phyloP scores from a whole-genome alignment of 2,329 filamentous ascomycete genomes.

The Neobulgaria alba region DNA sequence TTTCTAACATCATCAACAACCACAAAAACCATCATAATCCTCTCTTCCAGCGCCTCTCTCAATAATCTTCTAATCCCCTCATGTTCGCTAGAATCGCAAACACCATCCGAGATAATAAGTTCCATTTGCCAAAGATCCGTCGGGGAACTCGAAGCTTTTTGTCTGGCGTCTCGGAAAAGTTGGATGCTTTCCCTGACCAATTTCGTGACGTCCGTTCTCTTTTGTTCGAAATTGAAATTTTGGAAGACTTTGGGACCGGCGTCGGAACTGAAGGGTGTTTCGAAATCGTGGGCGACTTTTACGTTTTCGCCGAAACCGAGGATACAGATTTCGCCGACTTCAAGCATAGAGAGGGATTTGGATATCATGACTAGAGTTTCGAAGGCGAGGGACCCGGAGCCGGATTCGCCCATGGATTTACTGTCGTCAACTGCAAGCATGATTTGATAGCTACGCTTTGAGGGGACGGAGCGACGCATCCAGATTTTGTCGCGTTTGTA shows the following conservation, averaged over 20 bases:
- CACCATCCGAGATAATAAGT: conserved; percentile 85
- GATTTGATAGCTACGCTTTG: conserved; percentile 93
- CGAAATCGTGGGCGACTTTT: conserved; percentile 78
- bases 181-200: conserved; percentile 72
- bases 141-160: conserved; percentile 38
- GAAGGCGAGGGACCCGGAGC: conserved; percentile 72
- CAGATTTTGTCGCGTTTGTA: conserved; percentile 99
- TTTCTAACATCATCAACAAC: conserved; percentile 66
- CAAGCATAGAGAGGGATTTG: conserved; percentile 80
- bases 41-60: conserved; percentile 79
- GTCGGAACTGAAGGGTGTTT: conserved; percentile 70
- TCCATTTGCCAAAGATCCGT: conserved; percentile 89
- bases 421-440: conserved; percentile 95
- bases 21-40: conserved; percentile 97
- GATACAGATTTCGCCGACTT: conserved; percentile 87
- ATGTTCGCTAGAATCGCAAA: conserved; percentile 76
- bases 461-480: conserved; percentile 89
- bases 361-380: conserved; percentile 91
- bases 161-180: conserved; percentile 69
- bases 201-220: conserved; percentile 74
- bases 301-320: conserved; percentile 81
- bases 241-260: conserved; percentile 78
- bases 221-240: conserved; percentile 77
- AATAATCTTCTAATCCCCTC: conserved; percentile 74
- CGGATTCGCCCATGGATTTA: conserved; percentile 79